Base-by-base conservation (phyloP, 352 stramenopile genomes). In the Pilasporangium apinafurcum region DNA sequence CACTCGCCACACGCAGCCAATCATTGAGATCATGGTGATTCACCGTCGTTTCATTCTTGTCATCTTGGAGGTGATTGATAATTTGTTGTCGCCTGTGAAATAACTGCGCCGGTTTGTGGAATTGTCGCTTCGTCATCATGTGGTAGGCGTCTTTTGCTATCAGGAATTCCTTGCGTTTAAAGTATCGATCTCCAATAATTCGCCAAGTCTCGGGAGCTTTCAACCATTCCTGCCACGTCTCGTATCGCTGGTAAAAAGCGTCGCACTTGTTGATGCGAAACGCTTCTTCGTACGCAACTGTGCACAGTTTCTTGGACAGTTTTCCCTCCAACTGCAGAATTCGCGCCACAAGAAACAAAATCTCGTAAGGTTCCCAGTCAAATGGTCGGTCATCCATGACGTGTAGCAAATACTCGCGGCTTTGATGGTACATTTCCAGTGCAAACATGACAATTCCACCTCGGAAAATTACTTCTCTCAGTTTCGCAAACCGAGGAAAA, bases 271-370 rank as follows among this genome's bases (percentile, higher is more conserved):
- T 63, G 14, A 62, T 79, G 24, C 70, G 72, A 28, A 83, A 86
- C 4, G 73, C 66, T 39, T 86, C 77, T 31, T 89, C 77, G 39
- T 80, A 89, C 8, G 77, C 77, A 21, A 86, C 67, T 0, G 59
- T 44, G 25, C 69, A 83, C 7, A 86, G 53, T 25, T 54, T 53
- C 25, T 67, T 67, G 5, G 44, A 37, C 5, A 37, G 16, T 27
- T 51, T 48, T 1, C 73, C 68, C 50, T 89, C 77, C 5, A 75
- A 43, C 14, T 85, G 62, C 48, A 86, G 64, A 7, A 84, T 60
- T 26, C 77, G 52, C 28, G 68, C 77, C 12, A 73, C 60, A 31
- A 89, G 48, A 48, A 86, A 78, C 9, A 84, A 46, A 10, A 86
- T 51, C 10, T 89, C 77, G n/a, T 54, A 30, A 1, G 64, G 18